These are phyloP conservation scores for Trametes coccinea DNA, from an alignment of 768 basidiomycete species.

Conservation along the genomic window DNA sequence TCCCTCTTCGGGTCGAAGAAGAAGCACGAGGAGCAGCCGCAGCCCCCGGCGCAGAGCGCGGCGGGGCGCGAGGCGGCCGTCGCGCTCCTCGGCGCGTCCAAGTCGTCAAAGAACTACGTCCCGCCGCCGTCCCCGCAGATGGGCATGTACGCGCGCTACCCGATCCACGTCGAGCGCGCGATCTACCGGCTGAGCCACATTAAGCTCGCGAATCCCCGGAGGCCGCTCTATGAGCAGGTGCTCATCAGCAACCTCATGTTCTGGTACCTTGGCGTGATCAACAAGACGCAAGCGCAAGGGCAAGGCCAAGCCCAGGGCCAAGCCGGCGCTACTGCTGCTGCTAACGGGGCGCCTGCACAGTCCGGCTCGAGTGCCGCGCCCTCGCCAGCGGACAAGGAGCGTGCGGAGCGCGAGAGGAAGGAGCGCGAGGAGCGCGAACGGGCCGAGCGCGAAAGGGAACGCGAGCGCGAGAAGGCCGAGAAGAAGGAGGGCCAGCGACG, in stretches of 20 bases:
- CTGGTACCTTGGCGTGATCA: conserved; percentile 98
- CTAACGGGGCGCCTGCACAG: conserved; percentile 28
- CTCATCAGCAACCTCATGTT: conserved; percentile 95
- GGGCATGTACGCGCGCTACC: conserved; percentile 74
- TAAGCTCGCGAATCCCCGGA: conserved; percentile 95
- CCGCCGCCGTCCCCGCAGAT: conserved; percentile 62
- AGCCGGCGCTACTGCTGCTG: conserved; percentile 36
- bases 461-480: conserved; percentile 44
- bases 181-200: conserved; percentile 98
- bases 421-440: conserved; percentile 43
- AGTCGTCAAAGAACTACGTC: conserved; percentile 67
- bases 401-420: conserved; percentile 38
- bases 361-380: conserved; percentile 20
- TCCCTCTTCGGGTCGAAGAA: conserved; percentile 86
- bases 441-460: conserved; percentile 24
- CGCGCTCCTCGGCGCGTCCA: conserved; percentile 81
- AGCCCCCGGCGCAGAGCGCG: conserved; percentile 31
- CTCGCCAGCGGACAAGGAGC: conserved; percentile 35
- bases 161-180: conserved; percentile 97
- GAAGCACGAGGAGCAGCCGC: conserved; percentile 73
- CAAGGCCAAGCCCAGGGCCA: conserved; percentile 21
- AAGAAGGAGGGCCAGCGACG: conserved; percentile 44
- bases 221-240: conserved; percentile 96
- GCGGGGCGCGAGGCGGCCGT: conserved; percentile 84
- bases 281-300: conserved; percentile 61